These are phyloP conservation scores for Citropsis articulata DNA, from an alignment of 345 rosid genomes.

Conservation along the genomic window DNA sequence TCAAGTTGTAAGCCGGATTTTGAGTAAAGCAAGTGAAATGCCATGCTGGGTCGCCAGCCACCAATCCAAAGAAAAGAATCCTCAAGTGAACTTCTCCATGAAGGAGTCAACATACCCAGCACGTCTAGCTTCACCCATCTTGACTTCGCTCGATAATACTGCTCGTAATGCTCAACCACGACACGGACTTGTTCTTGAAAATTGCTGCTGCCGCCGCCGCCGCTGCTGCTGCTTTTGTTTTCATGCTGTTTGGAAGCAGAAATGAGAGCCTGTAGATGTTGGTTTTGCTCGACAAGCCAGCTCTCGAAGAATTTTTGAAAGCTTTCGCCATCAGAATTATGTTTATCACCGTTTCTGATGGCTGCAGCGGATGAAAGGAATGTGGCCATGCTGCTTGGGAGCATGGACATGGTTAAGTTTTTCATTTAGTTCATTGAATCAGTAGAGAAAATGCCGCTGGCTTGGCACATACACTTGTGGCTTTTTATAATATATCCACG, in stretches of 20 bases:
- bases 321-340: slow-evolving; percentile 1
- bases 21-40: slow-evolving; percentile 52
- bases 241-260: slow-evolving; percentile 22
- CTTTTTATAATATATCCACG: too few species aligned
- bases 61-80: slow-evolving; percentile 51
- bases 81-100: slow-evolving; percentile 47
- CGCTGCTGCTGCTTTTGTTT: not conserved
- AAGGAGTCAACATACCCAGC: slow-evolving; percentile 35
- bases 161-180: slow-evolving; percentile 43
- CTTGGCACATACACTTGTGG: too few species aligned
- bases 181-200: not conserved
- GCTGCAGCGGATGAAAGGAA: not conserved
- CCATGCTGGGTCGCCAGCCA: slow-evolving; percentile 53
- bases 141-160: slow-evolving; percentile 37
- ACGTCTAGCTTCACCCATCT: slow-evolving; percentile 30
- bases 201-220: not conserved
- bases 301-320: slow-evolving; percentile 38
- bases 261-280: slow-evolving; percentile 28
- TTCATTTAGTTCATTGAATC: too few species aligned
- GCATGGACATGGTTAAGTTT: not conserved
- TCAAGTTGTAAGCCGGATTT: slow-evolving; percentile 44
- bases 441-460: too few species aligned
- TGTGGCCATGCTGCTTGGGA: not conserved
- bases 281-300: slow-evolving; percentile 44
- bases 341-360: not conserved